These are phyloP conservation scores for Aquilaria sinensis DNA, from an alignment of 345 rosid genomes.

Conservation along the genomic window DNA sequence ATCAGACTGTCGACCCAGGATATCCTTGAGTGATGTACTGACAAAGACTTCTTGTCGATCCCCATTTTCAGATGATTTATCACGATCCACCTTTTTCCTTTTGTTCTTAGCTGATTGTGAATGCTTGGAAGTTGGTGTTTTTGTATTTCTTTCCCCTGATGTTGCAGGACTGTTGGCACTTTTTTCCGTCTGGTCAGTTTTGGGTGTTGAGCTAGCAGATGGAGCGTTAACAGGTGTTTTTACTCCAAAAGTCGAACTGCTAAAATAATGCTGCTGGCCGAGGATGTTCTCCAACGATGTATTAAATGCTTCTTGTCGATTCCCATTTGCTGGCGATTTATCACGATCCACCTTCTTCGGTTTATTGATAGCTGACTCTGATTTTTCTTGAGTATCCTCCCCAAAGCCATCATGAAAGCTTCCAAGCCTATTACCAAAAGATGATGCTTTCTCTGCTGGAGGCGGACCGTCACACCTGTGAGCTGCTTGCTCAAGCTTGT, in stretches of 20 bases:
- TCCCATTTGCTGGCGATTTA: constrained; percentile 17
- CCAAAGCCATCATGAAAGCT: constrained; percentile 18
- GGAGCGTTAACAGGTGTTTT: too few species aligned
- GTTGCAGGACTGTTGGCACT: too few species aligned
- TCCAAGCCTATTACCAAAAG: constrained; percentile 30
- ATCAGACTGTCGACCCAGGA: constrained; percentile 30
- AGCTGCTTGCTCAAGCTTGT: constrained; percentile 29
- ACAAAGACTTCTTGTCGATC: constrained; percentile 29
- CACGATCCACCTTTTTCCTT: too few species aligned
- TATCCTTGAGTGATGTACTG: constrained; percentile 24
- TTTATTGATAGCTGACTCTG: constrained; percentile 9
- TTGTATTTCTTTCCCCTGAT: too few species aligned
- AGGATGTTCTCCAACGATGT: constrained; percentile 17
- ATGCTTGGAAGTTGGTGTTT: too few species aligned
- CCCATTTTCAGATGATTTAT: constrained; percentile 20
- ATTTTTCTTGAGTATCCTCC: constrained; percentile 25
- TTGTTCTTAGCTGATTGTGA: too few species aligned
- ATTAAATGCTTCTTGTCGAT: too few species aligned
- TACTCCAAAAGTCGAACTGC: constrained; percentile 5
- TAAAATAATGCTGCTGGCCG: constrained; percentile 27
- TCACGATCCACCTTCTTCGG: constrained; percentile 26
- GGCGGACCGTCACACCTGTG: constrained; percentile 27
- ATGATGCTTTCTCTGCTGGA: constrained; percentile 41
- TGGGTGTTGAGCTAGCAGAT: too few species aligned
- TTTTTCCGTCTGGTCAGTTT: too few species aligned